Evolutionary conservation across 805 yeast species (phyloP), one percentile per base, ranked within the genome.

Genomic region (Naumovozyma baii): DNA sequence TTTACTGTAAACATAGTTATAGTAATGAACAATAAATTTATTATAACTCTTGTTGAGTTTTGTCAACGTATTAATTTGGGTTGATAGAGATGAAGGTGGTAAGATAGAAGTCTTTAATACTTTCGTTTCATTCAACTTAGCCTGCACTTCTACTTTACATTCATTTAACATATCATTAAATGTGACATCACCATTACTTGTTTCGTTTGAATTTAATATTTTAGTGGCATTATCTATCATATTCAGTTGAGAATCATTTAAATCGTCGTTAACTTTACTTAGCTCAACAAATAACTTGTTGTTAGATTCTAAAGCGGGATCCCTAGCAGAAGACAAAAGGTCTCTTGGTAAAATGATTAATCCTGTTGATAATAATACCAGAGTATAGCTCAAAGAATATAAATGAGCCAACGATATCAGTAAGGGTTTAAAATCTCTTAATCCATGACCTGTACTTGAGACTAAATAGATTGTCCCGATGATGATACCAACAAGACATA

Each of bases 361-460:
- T 5, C 64, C 64, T 10, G 54, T 47, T 1, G 61, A 41, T 13
- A 59, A 43, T 17, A 59, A 33, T 3, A 55, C 40, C 15, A 59
- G 42, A 0, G 61, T 55, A 37, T 54, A 58, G 14, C 52, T 51
- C 32, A 59, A 40, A 1, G 62, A 59, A 39, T 59, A 59, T 7
- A 59, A 34, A 44, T 59, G 62, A 3, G 62, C 48, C 34, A 58
- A 28, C 1, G 64, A 54, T 14, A 59, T 57, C 13, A 59, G 37
- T 33, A 59, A 43, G 2, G 62, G 56, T 36, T 57, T 59, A 32
- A 57, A 46, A 9, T 55, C 57, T 3, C 37, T 32, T 3, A 56
- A 17, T 3, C 51, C 45, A 33, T 56, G 56, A 2, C 50, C 51
- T n/a, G 59, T 51, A 12, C 49, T 46, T 4, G 44, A 32, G 10